Evolutionary conservation across 2,329 filamentous ascomycete species (phyloP).

Genomic region (Verticillium dahliae): DNA sequence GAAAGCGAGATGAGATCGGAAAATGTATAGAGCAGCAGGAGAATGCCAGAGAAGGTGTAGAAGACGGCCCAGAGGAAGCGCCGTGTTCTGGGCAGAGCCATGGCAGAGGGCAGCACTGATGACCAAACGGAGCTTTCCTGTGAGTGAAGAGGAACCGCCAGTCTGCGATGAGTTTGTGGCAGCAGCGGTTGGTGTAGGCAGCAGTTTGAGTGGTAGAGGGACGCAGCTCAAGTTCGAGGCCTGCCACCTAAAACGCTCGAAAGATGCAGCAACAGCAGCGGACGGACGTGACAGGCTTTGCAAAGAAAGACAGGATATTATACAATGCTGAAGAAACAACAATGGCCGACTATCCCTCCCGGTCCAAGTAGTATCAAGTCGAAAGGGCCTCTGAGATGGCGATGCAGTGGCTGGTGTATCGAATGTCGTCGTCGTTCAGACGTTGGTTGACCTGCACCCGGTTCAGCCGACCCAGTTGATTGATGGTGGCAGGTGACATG

Average conservation of each 20-base stretch:
- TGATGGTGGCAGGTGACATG: too few species aligned
- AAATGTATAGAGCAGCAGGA: slow-evolving; percentile 15
- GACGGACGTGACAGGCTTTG: too few species aligned
- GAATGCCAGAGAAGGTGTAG: slow-evolving; percentile 11
- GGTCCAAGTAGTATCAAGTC: too few species aligned
- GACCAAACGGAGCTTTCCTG: background rate
- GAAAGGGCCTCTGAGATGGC: too few species aligned
- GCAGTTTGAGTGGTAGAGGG: background rate
- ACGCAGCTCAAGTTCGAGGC: too few species aligned
- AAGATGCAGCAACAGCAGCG: too few species aligned
- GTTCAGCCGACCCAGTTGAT: background rate
- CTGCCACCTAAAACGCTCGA: too few species aligned
- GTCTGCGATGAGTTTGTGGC: background rate
- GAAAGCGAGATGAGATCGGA: slow-evolving; percentile 15
- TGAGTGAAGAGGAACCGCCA: background rate
- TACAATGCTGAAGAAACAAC: background rate
- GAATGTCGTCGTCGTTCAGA: background rate
- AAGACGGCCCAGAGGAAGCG: slow-evolving; percentile 1
- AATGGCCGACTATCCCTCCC: background rate
- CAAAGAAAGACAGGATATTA: background rate
- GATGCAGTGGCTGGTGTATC: background rate
- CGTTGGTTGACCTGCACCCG: background rate
- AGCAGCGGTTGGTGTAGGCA: background rate
- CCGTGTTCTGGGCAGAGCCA: background rate
- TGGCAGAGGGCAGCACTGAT: background rate